These are phyloP conservation scores for Beauveria pseudobassiana DNA, from an alignment of 2,329 filamentous ascomycete species.

Conservation along the genomic window DNA sequence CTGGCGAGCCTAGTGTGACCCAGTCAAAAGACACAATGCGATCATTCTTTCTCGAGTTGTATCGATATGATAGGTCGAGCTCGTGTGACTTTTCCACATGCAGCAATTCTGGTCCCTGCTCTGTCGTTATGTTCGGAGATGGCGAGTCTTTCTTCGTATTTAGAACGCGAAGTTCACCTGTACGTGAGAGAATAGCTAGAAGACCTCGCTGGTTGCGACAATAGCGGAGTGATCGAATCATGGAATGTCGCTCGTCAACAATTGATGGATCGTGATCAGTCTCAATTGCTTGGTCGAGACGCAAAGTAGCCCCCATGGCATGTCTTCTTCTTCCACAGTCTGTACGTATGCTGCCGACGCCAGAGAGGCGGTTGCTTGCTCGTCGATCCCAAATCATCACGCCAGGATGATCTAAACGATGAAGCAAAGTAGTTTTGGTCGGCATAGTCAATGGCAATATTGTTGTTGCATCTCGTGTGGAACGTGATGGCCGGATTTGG, in stretches of 20 bases:
- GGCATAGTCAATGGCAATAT: slow-evolving; percentile 68
- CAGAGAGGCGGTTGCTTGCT: slow-evolving; percentile 41
- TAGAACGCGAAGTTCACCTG: slow-evolving; percentile 55
- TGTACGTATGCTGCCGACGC: slow-evolving; percentile 49
- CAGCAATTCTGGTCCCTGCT: slow-evolving; percentile 50
- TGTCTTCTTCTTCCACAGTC: slow-evolving; percentile 51
- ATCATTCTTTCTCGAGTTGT: slow-evolving; percentile 45
- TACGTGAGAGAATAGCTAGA: slow-evolving; percentile 53
- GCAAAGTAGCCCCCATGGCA: slow-evolving; percentile 55
- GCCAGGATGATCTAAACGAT: slow-evolving; percentile 65
- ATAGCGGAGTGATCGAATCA: slow-evolving; percentile 56
- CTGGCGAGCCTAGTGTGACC: slow-evolving; percentile 51
- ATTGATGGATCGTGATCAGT: slow-evolving; percentile 42
- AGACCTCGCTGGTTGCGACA: slow-evolving; percentile 55
- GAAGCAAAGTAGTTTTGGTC: slow-evolving; percentile 82
- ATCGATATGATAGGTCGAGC: slow-evolving; percentile 51
- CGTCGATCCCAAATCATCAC: slow-evolving; percentile 75
- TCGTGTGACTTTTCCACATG: slow-evolving; percentile 54
- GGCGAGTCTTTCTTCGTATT: slow-evolving; percentile 49
- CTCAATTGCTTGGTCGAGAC: slow-evolving; percentile 49
- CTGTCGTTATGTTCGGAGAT: slow-evolving; percentile 27
- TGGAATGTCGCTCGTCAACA: slow-evolving; percentile 49
- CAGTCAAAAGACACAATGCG: slow-evolving; percentile 63
- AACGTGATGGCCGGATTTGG: slow-evolving; percentile 49
- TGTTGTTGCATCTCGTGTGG: slow-evolving; percentile 60